Percentiles rank a stretch among this genome's conserved stretches.
Conservation (phyloP, 768 basidiomycete species). For the Mycena rebaudengoi region DNA sequence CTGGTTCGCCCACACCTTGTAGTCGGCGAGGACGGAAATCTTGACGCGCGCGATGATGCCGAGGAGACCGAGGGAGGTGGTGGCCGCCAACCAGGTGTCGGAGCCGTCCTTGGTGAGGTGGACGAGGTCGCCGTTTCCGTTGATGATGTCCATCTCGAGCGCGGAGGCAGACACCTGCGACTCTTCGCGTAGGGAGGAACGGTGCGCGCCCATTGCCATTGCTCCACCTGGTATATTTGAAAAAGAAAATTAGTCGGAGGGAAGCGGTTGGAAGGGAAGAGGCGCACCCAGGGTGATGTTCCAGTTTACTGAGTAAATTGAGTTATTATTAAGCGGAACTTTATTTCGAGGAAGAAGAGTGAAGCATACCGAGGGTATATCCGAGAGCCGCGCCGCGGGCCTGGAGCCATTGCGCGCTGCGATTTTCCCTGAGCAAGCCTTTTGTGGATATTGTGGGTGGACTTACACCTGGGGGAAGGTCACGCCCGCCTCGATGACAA, state of each 20-base stretch:
- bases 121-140: slow-evolving; percentile 45
- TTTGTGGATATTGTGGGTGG: too few species aligned
- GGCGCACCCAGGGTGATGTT: slow-evolving; percentile 46
- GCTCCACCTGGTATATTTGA: slow-evolving; percentile 38
- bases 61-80: slow-evolving; percentile 47
- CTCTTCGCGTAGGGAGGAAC: slow-evolving; percentile 47
- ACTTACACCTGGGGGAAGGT: slow-evolving; percentile 47
- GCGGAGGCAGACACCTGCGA: slow-evolving; percentile 47
- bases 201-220: slow-evolving; percentile 49
- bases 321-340: too few species aligned
- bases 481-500: slow-evolving; percentile 46
- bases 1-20: slow-evolving; percentile 48
- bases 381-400: slow-evolving; percentile 41
- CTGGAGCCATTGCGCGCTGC: slow-evolving; percentile 46
- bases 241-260: too few species aligned
- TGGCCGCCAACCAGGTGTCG: slow-evolving; percentile 48
- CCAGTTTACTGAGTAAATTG: slow-evolving; percentile 48
- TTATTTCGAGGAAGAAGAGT: too few species aligned
- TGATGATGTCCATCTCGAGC: slow-evolving; percentile 45
- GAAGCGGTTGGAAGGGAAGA: too few species aligned
- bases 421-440: too few species aligned
- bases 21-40: slow-evolving; percentile 41
- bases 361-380: slow-evolving; percentile 43
- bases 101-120: slow-evolving; percentile 40
- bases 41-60: slow-evolving; percentile 45